Conservation (phyloP, 305 asterid species). For the Fraxinus floribunda region DNA sequence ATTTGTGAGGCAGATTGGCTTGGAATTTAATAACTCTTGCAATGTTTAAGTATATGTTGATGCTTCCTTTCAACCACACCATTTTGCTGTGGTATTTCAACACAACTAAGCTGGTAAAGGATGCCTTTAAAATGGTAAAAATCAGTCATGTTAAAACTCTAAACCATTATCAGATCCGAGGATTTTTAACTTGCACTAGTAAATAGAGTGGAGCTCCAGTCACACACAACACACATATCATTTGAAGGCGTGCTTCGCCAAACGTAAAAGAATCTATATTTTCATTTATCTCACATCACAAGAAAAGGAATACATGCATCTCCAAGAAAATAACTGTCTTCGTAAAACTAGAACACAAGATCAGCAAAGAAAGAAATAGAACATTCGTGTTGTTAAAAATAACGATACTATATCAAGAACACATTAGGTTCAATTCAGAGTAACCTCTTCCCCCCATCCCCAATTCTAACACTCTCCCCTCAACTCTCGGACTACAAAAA, state of each 20-base stretch:
- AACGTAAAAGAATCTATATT: not conserved
- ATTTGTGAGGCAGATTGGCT: no score
- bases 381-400: not conserved
- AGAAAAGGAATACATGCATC: not conserved
- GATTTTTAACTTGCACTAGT: no score
- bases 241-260: not conserved
- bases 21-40: no score
- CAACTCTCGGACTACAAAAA: not conserved
- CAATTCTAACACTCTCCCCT: not conserved
- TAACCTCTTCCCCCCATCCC: not conserved
- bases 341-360: not conserved
- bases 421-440: not conserved
- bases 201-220: no score
- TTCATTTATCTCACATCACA: not conserved
- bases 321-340: not conserved
- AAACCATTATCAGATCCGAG: no score
- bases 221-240: no score
- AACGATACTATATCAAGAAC: not conserved
- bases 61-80: no score
- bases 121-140: no score
- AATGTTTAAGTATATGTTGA: no score
- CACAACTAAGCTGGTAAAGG: no score
- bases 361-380: not conserved
- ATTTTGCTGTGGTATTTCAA: no score
- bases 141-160: no score